phyloP scores from a whole-genome alignment of 371 early-diverging fungal species.

The Apophysomyces variabilis region DNA sequence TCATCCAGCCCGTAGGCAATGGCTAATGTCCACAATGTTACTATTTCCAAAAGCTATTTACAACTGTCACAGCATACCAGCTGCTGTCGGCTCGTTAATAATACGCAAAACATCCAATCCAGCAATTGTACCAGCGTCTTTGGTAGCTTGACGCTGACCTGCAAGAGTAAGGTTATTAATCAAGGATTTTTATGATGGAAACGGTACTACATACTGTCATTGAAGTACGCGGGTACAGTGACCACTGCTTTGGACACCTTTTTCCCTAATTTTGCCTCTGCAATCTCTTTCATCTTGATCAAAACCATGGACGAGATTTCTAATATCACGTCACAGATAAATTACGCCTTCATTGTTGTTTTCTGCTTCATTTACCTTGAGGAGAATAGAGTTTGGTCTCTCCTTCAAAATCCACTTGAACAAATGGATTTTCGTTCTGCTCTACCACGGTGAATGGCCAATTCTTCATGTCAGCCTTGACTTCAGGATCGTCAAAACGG shows the following conservation, averaged over 20 bases:
- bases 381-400: conserved; percentile 87
- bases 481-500: conserved; percentile 86
- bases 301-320: conserved; percentile 94
- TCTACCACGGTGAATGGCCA: conserved; percentile 87
- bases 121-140: conserved; percentile 81
- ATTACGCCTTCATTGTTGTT: background rate
- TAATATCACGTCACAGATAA: background rate
- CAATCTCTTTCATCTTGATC: conserved; percentile 90
- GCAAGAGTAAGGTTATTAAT: conserved; percentile 59
- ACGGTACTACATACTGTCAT: conserved; percentile 42
- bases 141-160: conserved; percentile 89
- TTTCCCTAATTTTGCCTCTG: conserved; percentile 85
- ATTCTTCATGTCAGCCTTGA: conserved; percentile 91
- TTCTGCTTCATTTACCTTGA: conserved; percentile 46
- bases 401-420: conserved; percentile 82
- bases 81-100: conserved; percentile 97
- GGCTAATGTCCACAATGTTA: conserved; percentile 45
- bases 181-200: background rate
- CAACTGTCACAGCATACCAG: conserved; percentile 38
- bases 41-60: background rate
- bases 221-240: conserved; percentile 93
- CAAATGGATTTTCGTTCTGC: conserved; percentile 71
- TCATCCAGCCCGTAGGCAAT: conserved; percentile 94
- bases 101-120: conserved; percentile 85
- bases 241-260: conserved; percentile 90